phyloP scores from a whole-genome alignment of 306 rosid genomes.

The Vicia faba region DNA sequence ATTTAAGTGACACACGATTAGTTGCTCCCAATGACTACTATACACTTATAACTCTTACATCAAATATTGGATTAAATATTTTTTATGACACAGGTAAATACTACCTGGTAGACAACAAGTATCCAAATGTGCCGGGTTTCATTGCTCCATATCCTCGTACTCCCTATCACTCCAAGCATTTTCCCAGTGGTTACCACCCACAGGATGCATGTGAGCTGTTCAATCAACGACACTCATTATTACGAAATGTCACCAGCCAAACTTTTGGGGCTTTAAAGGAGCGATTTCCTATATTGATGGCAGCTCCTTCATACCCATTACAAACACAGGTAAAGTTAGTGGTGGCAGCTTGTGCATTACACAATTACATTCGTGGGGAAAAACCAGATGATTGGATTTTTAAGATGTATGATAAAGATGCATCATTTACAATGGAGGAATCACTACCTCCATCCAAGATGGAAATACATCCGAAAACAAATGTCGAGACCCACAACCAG shows the following conservation, averaged over 20 bases:
- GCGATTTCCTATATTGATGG: constrained; percentile 77
- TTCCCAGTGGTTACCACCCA: constrained; percentile 65
- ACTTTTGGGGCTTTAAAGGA: constrained; percentile 67
- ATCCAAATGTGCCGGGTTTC: constrained; percentile 78
- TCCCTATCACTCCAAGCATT: constrained; percentile 56
- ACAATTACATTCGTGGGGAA: constrained; percentile 76
- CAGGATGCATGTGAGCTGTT: constrained; percentile 73
- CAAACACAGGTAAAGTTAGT: constrained; percentile 90
- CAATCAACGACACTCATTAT: constrained; percentile 74
- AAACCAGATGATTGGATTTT: constrained; percentile 78
- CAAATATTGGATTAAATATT: constrained; percentile 34
- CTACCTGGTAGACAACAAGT: constrained; percentile 78
- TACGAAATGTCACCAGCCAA: constrained; percentile 57
- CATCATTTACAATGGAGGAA: constrained; percentile 47
- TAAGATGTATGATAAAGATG: constrained; percentile 57
- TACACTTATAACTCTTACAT: no score
- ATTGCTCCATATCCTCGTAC: constrained; percentile 67
- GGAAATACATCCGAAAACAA: constrained; percentile 40
- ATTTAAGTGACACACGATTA: no score
- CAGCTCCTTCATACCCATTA: constrained; percentile 83
- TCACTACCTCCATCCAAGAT: constrained; percentile 47
- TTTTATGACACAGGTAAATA: constrained; percentile 68
- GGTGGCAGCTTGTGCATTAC: constrained; percentile 80
- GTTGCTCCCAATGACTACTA: no score
- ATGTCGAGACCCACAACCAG: constrained; percentile 41